Evolutionary conservation across 169 alveolate genomes (phyloP), one percentile per base, ranked within the genome.

Genomic region (Cyclospora cayetanensis): DNA sequence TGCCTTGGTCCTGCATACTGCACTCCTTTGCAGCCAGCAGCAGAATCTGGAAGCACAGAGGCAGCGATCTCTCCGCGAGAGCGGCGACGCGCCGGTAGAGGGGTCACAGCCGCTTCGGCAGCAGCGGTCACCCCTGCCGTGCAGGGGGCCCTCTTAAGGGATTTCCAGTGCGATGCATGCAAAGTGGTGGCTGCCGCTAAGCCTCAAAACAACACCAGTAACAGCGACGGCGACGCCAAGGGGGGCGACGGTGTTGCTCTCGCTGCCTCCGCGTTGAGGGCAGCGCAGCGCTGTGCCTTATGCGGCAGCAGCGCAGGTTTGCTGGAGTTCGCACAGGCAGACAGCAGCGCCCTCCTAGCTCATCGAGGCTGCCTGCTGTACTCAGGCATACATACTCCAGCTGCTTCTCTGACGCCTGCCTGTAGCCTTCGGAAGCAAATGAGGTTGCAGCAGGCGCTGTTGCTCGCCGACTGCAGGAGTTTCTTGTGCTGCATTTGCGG

Each of bases 271-370:
- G 55, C 55, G n/a, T n/a, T n/a, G n/a, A 25, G 37, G 31, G 79
- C 79, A 66, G 79, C 79, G 22, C 37, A 20, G 43, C 79, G 79
- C 22, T 66, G 79, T 22, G 79, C 31, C 29, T 20, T 66, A n/a
- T 66, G 79, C 79, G 25, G 79, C 79, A 66, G 79, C 79, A 66
- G 79, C 79, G 79, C 46, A 42, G 79, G 79, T 4, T 22, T 66
- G 46, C 79, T 66, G 79, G 46, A 66, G 79, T 31, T 29, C 20
- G 39, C n/a, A 4, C 46, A 31, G 37, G 43, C n/a, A 20, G 22
- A 27, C 20, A 42, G 18, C 3, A 29, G 39, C 7, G 79, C n/a
- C 7, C 79, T n/a, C 4, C 7, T 66, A 42, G 79, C 31, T n/a
- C 79, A 66, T 22, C 4, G 79, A 42, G 79, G 42, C 29, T 66